Evolutionary conservation across 2,329 filamentous ascomycete species (phyloP).

Genomic region (Penicillium sp.): DNA sequence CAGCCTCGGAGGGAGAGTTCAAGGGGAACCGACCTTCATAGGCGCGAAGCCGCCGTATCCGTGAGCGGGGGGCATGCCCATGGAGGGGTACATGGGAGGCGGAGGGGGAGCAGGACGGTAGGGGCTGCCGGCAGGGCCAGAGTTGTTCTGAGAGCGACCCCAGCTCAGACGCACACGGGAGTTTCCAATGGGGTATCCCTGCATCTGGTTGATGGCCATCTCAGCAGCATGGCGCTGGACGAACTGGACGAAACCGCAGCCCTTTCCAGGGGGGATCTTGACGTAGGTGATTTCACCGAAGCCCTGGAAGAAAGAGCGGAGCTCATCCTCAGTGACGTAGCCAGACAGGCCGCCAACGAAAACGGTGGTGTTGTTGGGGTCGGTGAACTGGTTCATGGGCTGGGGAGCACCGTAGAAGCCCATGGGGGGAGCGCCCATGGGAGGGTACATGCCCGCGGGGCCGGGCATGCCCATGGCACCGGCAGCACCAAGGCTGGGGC

Average conservation of each 20-base stretch:
- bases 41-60: conserved; percentile 57
- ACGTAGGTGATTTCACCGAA: conserved; percentile 99
- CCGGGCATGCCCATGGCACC: conserved; percentile 45
- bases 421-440: conserved; percentile 61
- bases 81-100: conserved; percentile 62
- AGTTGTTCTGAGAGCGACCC: conserved; percentile 99
- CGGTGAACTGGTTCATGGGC: conserved; percentile 98
- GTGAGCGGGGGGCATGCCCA: conserved; percentile 58
- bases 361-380: conserved; percentile 98
- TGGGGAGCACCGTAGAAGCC: conserved; percentile 58
- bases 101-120: conserved; percentile 81
- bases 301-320: conserved; percentile 99
- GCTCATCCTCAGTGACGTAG: conserved; percentile 97
- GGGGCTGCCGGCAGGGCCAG: conserved; percentile 84
- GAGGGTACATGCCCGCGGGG: conserved; percentile 56
- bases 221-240: conserved; percentile 97
- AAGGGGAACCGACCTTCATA: conserved; percentile 50
- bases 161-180: conserved; percentile 94
- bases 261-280: conserved; percentile 98
- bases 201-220: conserved; percentile 99
- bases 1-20: too few species aligned
- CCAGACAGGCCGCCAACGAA: conserved; percentile 95
- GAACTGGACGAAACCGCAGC: conserved; percentile 97
- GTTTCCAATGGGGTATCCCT: conserved; percentile 98
- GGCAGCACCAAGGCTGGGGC: conserved; percentile 47